A percentile compares a stretch with the other conserved stretches of the same genome.
Conservation (phyloP, 129 eudicot genomes). For the Flaveria robusta region DNA sequence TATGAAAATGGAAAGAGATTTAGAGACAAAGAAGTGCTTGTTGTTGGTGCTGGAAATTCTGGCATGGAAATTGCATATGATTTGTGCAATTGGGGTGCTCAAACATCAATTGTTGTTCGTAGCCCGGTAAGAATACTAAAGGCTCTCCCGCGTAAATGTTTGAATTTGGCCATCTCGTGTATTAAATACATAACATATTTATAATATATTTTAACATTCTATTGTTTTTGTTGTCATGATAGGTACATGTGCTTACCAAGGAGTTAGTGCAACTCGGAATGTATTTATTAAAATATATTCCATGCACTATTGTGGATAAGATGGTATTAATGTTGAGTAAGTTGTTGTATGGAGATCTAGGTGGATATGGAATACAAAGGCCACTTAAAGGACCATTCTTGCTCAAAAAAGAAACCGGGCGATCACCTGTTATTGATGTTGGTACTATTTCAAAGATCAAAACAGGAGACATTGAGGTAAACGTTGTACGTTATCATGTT, state of each 20-base stretch:
- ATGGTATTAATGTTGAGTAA: constrained; percentile 28
- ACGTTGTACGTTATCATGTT: neutral
- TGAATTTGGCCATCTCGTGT: no score
- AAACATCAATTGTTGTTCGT: constrained; percentile 57
- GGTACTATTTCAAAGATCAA: constrained; percentile 51
- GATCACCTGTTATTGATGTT: constrained; percentile 53
- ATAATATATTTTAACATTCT: neutral
- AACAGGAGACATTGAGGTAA: constrained; percentile 46
- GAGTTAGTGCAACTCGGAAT: constrained; percentile 53
- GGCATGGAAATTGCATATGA: constrained; percentile 73
- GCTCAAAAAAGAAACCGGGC: constrained; percentile 33
- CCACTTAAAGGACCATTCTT: constrained; percentile 52
- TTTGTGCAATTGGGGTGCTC: constrained; percentile 53
- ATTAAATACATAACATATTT: no score
- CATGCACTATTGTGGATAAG: constrained; percentile 39
- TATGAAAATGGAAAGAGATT: constrained; percentile 49
- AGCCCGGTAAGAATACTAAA: constrained; percentile 39
- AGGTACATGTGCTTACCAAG: constrained; percentile 53
- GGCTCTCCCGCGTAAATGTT: neutral
- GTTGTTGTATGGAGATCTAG: constrained; percentile 40
- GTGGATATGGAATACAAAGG: constrained; percentile 39
- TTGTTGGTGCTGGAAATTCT: constrained; percentile 67
- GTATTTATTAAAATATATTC: constrained; percentile 37
- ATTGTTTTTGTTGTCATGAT: neutral
- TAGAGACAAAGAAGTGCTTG: constrained; percentile 42